phyloP scores from a whole-genome alignment of 805 yeast species.

The Sugiyamaella mastotermitis region DNA sequence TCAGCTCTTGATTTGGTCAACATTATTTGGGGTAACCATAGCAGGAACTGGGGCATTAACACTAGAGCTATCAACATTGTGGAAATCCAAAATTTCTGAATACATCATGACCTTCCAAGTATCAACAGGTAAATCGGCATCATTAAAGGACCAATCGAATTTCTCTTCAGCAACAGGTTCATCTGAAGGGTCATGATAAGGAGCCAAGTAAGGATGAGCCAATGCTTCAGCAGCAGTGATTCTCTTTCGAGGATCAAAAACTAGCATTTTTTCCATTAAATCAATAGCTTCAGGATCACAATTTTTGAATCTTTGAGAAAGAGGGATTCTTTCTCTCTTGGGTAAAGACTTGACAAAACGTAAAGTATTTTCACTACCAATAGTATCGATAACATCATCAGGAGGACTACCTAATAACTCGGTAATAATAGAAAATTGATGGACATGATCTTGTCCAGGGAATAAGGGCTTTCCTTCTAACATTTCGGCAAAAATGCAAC shows the following conservation, averaged over 20 bases:
- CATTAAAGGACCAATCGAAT: slow-evolving; percentile 98
- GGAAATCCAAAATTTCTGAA: slow-evolving; percentile 93
- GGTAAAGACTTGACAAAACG: slow-evolving; percentile 93
- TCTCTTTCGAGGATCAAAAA: slow-evolving; percentile 92
- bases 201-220: slow-evolving; percentile 84
- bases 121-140: slow-evolving; percentile 95
- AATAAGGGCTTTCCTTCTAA: slow-evolving; percentile 93
- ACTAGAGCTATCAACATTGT: slow-evolving; percentile 58
- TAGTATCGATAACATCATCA: slow-evolving; percentile 89
- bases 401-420: slow-evolving; percentile 97
- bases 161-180: slow-evolving; percentile 91
- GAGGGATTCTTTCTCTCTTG: slow-evolving; percentile 84
- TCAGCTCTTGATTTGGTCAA: too few relatives aligned
- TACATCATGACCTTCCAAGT: slow-evolving; percentile 99
- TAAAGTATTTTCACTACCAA: slow-evolving; percentile 90
- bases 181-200: slow-evolving; percentile 95
- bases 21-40: too few relatives aligned
- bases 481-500: slow-evolving; percentile 97
- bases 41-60: too few relatives aligned
- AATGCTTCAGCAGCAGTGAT: slow-evolving; percentile 88
- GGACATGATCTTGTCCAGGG: slow-evolving; percentile 98
- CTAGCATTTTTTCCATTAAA: slow-evolving; percentile 79
- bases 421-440: slow-evolving; percentile 94
- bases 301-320: slow-evolving; percentile 69
- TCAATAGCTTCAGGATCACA: slow-evolving; percentile 72